phyloP scores from a whole-genome alignment of 1,139 yeast genomes.

The Lipomyces yarrowii region DNA sequence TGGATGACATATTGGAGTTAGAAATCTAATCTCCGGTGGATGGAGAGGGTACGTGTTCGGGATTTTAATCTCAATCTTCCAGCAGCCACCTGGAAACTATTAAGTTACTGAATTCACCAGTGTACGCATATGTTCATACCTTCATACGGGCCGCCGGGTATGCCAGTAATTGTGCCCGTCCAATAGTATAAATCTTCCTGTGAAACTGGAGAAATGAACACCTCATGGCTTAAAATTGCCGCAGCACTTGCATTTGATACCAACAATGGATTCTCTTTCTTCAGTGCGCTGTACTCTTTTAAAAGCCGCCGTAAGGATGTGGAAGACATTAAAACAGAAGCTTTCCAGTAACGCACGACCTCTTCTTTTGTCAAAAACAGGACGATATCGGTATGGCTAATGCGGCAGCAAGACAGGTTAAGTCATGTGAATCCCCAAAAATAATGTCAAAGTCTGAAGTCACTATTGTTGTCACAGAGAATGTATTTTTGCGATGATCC shows the following conservation, averaged over 20 bases:
- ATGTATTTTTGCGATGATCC: no score
- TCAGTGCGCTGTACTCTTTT: conserved; percentile 50
- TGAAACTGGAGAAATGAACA: conserved; percentile 20
- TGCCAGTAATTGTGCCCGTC: conserved; percentile 59
- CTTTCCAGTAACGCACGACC: background rate
- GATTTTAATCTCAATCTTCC: conserved; percentile 58
- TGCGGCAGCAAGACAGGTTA: background rate
- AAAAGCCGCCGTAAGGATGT: conserved; percentile 48
- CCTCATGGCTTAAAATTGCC: background rate
- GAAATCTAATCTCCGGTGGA: conserved; percentile 68
- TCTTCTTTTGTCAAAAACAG: background rate
- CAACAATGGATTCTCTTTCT: background rate
- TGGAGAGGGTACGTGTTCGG: conserved; percentile 63
- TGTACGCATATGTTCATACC: conserved; percentile 2
- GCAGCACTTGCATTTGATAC: background rate
- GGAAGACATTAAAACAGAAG: conserved; percentile 1
- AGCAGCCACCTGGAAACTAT: conserved; percentile 49
- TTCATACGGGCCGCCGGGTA: conserved; percentile 54
- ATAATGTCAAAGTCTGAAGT: background rate
- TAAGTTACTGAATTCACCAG: conserved; percentile 36
- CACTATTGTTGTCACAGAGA: background rate
- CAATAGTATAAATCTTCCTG: conserved; percentile 55
- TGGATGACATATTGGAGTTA: conserved; percentile 67
- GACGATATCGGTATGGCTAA: background rate
- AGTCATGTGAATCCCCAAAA: background rate